Conservation (phyloP, 2,329 filamentous ascomycete genomes). For the Diaporthe capsici region DNA sequence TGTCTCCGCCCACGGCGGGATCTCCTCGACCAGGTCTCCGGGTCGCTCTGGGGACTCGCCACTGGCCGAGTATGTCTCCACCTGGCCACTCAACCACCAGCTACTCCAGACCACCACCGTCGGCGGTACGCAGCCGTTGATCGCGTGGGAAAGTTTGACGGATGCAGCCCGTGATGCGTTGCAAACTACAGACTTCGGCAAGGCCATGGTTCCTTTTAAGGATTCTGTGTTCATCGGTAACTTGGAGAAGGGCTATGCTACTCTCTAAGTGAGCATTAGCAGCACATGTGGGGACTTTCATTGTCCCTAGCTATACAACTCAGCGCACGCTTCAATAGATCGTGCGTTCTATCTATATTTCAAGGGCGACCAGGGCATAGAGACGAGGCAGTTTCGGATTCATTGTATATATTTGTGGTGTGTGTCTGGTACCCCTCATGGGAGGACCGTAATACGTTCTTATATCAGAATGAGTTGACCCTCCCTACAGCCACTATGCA, state of each 20-base stretch:
- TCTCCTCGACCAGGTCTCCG: constrained; percentile 38
- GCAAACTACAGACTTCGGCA: constrained; percentile 55
- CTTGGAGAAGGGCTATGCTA: constrained; percentile 32
- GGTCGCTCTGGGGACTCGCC: constrained; percentile 44
- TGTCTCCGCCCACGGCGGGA: constrained; percentile 54
- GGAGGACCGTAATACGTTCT: background rate
- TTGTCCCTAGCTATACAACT: background rate
- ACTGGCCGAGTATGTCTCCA: constrained; percentile 53
- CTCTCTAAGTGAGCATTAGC: background rate
- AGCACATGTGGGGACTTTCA: background rate
- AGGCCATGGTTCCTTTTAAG: constrained; percentile 35
- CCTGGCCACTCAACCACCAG: constrained; percentile 53
- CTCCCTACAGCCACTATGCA: background rate
- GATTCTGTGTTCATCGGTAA: constrained; percentile 31
- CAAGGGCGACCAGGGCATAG: background rate
- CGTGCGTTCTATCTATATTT: too few species aligned
- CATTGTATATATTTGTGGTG: background rate
- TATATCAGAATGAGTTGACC: background rate
- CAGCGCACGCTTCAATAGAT: background rate
- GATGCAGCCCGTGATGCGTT: constrained; percentile 53
- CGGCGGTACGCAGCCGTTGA: constrained; percentile 56
- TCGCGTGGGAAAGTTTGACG: constrained; percentile 60
- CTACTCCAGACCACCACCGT: constrained; percentile 52
- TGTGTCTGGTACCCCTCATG: background rate
- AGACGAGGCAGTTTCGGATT: background rate